Conservation (phyloP, 495 filamentous ascomycete species). For the Antarctomyces pellizariae region DNA sequence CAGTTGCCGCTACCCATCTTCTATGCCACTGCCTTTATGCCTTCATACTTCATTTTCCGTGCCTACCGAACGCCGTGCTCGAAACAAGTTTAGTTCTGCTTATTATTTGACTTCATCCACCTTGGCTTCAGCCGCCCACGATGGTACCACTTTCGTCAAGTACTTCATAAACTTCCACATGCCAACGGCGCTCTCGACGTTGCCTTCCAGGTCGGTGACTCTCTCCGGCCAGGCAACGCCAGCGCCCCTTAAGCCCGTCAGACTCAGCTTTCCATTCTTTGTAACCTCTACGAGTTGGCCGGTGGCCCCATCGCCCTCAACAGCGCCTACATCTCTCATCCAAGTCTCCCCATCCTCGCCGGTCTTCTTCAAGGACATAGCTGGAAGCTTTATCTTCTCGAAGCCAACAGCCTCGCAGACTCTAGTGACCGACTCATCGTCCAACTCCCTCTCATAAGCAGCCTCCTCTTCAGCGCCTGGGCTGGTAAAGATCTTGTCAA, state of each 20-base stretch:
- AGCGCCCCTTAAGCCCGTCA: slow-evolving; percentile 30
- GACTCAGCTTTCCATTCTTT: slow-evolving; percentile 10
- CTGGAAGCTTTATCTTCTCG: slow-evolving; percentile 23
- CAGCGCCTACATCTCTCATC: slow-evolving; percentile 12
- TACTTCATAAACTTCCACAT: slow-evolving; percentile 42
- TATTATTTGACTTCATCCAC: too few relatives aligned
- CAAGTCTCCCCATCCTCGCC: slow-evolving; percentile 7
- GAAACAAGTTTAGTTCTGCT: too few relatives aligned
- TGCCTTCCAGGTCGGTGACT: slow-evolving; percentile 33
- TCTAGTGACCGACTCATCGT: slow-evolving; percentile 22
- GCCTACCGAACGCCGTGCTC: too few relatives aligned
- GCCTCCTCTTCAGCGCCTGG: slow-evolving; percentile 18
- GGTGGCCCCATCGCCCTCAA: slow-evolving; percentile 25
- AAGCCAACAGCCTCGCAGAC: slow-evolving; percentile 33
- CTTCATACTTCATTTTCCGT: too few relatives aligned
- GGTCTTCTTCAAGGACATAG: slow-evolving; percentile 13
- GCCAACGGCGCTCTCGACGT: slow-evolving; percentile 36
- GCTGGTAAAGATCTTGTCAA: slow-evolving; percentile 27
- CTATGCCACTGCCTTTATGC: too few relatives aligned
- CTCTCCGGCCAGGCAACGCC: slow-evolving; percentile 37
- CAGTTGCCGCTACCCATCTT: too few relatives aligned
- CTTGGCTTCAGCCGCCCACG: slow-evolving; percentile 20
- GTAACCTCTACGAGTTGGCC: slow-evolving; percentile 27
- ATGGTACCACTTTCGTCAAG: slow-evolving; percentile 25
- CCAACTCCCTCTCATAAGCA: slow-evolving; percentile 21